These are phyloP conservation scores for Macrocybe gigantea DNA, from an alignment of 768 basidiomycete species.

Conservation along the genomic window DNA sequence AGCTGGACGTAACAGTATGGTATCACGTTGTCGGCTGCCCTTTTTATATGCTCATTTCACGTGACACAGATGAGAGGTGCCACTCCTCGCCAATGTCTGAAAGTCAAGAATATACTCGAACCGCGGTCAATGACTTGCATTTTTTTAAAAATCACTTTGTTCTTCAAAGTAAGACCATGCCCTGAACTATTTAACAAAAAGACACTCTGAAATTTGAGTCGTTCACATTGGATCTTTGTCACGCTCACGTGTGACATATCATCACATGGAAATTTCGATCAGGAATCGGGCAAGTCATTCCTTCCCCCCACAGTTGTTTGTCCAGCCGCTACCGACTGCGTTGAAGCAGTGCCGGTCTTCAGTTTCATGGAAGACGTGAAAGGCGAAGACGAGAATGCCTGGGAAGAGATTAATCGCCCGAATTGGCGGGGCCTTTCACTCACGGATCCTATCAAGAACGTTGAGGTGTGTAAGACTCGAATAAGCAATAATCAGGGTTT, in stretches of 20 bases:
- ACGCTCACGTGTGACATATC: too few species aligned
- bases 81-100: not conserved
- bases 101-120: too few species aligned
- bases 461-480: conserved; percentile 61
- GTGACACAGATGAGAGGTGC: not conserved
- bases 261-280: too few species aligned
- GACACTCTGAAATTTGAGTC: too few species aligned
- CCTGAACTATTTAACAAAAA: too few species aligned
- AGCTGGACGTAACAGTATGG: too few species aligned
- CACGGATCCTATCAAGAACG: conserved; percentile 85
- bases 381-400: conserved; percentile 31
- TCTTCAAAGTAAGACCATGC: too few species aligned
- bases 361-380: conserved; percentile 8
- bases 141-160: too few species aligned
- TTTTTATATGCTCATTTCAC: conserved; percentile 7
- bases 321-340: too few species aligned
- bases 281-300: not conserved
- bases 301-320: not conserved
- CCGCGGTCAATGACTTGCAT: too few species aligned
- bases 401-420: conserved; percentile 51
- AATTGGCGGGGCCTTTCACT: conserved; percentile 74
- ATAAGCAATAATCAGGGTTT: conserved; percentile 1
- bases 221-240: too few species aligned
- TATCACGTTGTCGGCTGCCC: not conserved
- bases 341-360: not conserved